phyloP scores from a whole-genome alignment of 805 yeast species.

The Cephaloascus fragrans region DNA sequence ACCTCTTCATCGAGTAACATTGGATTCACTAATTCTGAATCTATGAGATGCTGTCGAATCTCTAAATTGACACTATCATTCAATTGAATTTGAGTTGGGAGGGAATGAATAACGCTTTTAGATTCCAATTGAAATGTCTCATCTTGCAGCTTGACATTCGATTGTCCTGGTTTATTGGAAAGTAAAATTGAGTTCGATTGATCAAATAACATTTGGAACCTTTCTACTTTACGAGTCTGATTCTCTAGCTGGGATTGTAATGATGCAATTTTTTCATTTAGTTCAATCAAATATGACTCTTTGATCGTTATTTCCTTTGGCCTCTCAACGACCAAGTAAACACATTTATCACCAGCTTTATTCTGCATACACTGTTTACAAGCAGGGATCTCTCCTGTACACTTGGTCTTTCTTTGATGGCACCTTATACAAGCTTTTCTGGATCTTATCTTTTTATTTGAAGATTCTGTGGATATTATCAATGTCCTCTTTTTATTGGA shows the following conservation, averaged over 20 bases:
- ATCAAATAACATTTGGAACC: too few relatives aligned
- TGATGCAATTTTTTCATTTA: conserved; percentile 1
- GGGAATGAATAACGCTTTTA: background rate
- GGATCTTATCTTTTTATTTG: conserved; percentile 1
- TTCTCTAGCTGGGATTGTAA: conserved; percentile 1
- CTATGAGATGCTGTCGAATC: too few relatives aligned
- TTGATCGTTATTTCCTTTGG: conserved; percentile 1
- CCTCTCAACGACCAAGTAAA: conserved; percentile 2
- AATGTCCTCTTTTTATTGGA: background rate
- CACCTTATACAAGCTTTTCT: conserved; percentile 5
- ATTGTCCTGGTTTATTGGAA: background rate
- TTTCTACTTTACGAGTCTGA: conserved; percentile 2
- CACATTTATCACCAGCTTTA: conserved; percentile 1
- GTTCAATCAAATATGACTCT: conserved; percentile 2
- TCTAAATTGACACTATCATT: conserved; percentile 1
- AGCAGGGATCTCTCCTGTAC: conserved; percentile 5
- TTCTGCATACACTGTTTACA: conserved; percentile 2
- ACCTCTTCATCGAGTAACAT: conserved; percentile 4
- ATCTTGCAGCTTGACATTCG: too few relatives aligned
- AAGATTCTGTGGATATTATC: background rate
- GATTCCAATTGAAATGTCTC: too few relatives aligned
- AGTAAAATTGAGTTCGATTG: background rate
- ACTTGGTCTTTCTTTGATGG: conserved; percentile 5
- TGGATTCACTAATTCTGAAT: conserved; percentile 3
- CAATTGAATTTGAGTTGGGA: conserved; percentile 1